Conservation (phyloP, 495 filamentous ascomycete genomes). For the Haplographium delicatum region DNA sequence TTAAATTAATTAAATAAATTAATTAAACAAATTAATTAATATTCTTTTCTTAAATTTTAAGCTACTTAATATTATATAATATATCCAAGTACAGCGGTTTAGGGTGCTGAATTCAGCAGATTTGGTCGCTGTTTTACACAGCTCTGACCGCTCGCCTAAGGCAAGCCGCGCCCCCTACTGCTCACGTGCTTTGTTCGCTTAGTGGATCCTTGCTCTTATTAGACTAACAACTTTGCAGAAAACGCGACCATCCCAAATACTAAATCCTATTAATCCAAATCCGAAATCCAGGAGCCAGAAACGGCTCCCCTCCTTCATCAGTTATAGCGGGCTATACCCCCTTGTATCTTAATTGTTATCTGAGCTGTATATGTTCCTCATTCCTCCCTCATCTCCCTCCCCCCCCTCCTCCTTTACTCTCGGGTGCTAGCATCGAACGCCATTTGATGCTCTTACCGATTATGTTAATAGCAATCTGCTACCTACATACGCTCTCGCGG, state of each 20-base stretch:
- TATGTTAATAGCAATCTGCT: too few species aligned
- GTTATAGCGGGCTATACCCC: too few species aligned
- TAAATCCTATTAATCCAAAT: too few species aligned
- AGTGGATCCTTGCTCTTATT: neutral
- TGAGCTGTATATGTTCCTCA: neutral
- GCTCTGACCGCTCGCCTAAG: slow-evolving; percentile 2
- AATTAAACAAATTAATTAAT: too few species aligned
- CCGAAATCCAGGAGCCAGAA: neutral
- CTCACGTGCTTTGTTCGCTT: slow-evolving; percentile 1
- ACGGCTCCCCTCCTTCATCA: neutral
- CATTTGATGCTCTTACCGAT: too few species aligned
- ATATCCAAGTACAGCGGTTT: slow-evolving; percentile 6
- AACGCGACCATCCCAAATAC: neutral
- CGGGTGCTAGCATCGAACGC: neutral
- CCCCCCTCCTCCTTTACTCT: neutral
- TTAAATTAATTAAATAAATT: too few species aligned
- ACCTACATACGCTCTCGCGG: too few species aligned
- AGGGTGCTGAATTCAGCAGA: slow-evolving; percentile 5
- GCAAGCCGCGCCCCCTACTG: neutral
- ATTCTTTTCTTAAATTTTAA: too few species aligned
- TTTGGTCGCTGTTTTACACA: slow-evolving; percentile 12
- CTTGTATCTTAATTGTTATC: too few species aligned
- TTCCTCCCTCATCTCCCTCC: neutral
- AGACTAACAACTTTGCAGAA: neutral
- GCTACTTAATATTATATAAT: too few species aligned